Evolutionary conservation across 2,329 filamentous ascomycete genomes (phyloP).

Genomic region (Chrysosporium queenslandicum): DNA sequence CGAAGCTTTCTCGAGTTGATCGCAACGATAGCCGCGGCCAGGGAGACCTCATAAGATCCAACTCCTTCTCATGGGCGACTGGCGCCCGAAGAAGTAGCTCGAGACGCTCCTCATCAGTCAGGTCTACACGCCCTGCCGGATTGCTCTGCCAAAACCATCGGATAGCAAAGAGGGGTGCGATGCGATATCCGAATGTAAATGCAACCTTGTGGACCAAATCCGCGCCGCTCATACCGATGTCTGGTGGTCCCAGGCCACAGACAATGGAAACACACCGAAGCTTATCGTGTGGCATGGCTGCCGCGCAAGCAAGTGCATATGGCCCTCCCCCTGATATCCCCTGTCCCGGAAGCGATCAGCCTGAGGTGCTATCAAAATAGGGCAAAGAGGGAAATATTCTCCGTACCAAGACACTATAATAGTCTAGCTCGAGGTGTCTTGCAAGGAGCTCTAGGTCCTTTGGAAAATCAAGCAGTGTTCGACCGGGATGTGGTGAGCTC

Average conservation of each 20-base stretch:
- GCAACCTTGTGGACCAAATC: constrained; percentile 21
- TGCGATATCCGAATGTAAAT: constrained; percentile 26
- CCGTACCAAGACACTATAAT: constrained; percentile 36
- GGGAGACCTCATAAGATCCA: constrained; percentile 18
- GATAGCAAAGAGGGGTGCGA: constrained; percentile 13
- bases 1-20: constrained; percentile 21
- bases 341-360: constrained; percentile 10
- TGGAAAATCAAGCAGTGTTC: constrained; percentile 35
- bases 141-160: constrained; percentile 24
- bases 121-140: constrained; percentile 23
- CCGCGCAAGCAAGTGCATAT: constrained; percentile 40
- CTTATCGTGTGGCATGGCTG: constrained; percentile 27
- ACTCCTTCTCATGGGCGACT: constrained; percentile 10
- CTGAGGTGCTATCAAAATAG: constrained; percentile 14
- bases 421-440: constrained; percentile 31
- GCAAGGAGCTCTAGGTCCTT: constrained; percentile 36
- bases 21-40: constrained; percentile 20
- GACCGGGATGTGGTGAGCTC: constrained; percentile 31
- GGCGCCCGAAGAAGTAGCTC: constrained; percentile 21
- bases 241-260: constrained; percentile 28
- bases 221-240: constrained; percentile 29
- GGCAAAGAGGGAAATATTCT: not conserved
- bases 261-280: constrained; percentile 34
- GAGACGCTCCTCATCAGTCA: constrained; percentile 27
- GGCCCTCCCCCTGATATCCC: constrained; percentile 41